Evolutionary conservation across 129 eudicot genomes (phyloP), one percentile per base, ranked within the genome.

Genomic region (Gnaphalium uliginosum): DNA sequence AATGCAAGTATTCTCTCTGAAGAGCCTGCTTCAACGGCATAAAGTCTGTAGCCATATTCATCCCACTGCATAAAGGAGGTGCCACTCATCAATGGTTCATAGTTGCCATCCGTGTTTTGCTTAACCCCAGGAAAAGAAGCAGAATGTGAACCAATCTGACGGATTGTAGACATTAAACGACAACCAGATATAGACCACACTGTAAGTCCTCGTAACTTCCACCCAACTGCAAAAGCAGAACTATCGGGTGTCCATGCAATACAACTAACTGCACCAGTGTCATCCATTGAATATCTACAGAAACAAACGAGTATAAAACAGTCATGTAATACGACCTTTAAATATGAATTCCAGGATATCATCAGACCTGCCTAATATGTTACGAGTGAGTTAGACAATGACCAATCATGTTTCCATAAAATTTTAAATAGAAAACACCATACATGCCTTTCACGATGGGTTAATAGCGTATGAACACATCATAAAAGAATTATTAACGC

Each of bases 181-280:
- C 97, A 94, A 48, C 98, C 98, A 41, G 98, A 94, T 67, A 90
- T 86, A 23, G 98, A 94, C 98, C 98, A 94, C 59, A 94, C 98
- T 48, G 97, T 71, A 60, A 94, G 93, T 65, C 98, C 98, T 81
- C 97, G 85, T 81, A 82, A 79, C 68, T 90, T 94, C 98, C 98
- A 94, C 51, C 98, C 98, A 80, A 90, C 98, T 33, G 98, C 96
- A 82, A 94, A 90, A 74, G 98, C 98, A 80, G 96, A 87, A 79
- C 90, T 82, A 79, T 94, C 96, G 23, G 98, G 98, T 50, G 98
- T 94, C 98, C 98, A 94, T 56, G 97, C 86, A 74, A 94, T 85
- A 69, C 85, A 94, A 72, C 74, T 90, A 74, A 94, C 97, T 46
- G 93, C 85, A 79, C 98, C 98, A 53, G 98, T 94, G 73, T 90